A percentile compares a stretch with the other conserved stretches of the same genome.
phyloP scores from a whole-genome alignment of 257 asterid genomes.

The Ballota nigra region DNA sequence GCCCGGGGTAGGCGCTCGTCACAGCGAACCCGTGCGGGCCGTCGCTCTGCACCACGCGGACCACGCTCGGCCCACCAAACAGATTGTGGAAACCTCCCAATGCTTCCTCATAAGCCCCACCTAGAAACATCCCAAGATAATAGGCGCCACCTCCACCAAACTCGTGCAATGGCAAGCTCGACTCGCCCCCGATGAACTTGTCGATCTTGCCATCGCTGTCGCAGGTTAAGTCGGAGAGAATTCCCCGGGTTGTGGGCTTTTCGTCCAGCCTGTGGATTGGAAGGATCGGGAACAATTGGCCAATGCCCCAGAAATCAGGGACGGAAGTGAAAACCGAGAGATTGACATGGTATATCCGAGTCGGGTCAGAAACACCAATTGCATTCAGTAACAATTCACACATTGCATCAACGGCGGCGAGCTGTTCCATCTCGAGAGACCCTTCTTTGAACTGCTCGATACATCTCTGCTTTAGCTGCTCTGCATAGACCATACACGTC shows the following conservation, averaged over 20 bases:
- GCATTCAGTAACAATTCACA: slow-evolving; percentile 70
- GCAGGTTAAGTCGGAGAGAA: slow-evolving; percentile 84
- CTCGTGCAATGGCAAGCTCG: slow-evolving; percentile 82
- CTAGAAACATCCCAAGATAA: slow-evolving; percentile 66
- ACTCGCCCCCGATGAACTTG: slow-evolving; percentile 89
- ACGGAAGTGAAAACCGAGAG: slow-evolving; percentile 86
- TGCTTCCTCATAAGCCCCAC: slow-evolving; percentile 81
- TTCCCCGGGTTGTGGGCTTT: slow-evolving; percentile 60
- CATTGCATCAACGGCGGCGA: slow-evolving; percentile 62
- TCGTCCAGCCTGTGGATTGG: slow-evolving; percentile 89
- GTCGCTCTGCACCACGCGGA: slow-evolving; percentile 52
- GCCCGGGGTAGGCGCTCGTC: slow-evolving; percentile 53
- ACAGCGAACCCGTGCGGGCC: slow-evolving; percentile 60
- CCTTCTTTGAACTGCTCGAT: slow-evolving; percentile 75
- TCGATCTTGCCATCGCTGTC: slow-evolving; percentile 95
- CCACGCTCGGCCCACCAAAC: slow-evolving; percentile 63
- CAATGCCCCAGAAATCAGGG: slow-evolving; percentile 96
- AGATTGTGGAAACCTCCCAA: slow-evolving; percentile 73
- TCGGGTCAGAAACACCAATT: slow-evolving; percentile 57
- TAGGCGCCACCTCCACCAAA: slow-evolving; percentile 36
- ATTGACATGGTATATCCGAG: slow-evolving; percentile 73
- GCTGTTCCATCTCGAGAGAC: slow-evolving; percentile 49
- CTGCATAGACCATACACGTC: slow-evolving; percentile 42
- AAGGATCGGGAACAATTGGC: slow-evolving; percentile 78
- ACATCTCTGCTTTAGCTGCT: slow-evolving; percentile 64